A percentile compares a stretch with the other conserved stretches of the same genome.
These are phyloP conservation scores for Thelephora ganbajun DNA, from an alignment of 768 basidiomycete species.

Conservation along the genomic window DNA sequence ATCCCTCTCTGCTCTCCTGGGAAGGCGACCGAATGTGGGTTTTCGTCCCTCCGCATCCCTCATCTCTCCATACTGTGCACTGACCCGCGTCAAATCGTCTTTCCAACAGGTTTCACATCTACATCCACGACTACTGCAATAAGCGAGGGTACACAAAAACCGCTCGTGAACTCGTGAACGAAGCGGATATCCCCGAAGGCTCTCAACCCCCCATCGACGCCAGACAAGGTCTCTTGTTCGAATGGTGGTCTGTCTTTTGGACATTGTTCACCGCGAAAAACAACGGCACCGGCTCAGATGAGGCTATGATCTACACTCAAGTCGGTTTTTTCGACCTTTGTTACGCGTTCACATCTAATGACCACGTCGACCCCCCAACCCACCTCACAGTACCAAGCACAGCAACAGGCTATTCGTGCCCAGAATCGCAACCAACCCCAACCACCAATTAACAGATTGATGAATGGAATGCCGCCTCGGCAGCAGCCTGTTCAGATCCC, in stretches of 20 bases:
- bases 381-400: conserved; percentile 13
- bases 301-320: conserved; percentile 59
- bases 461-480: conserved; percentile 20
- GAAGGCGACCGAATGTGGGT: conserved; percentile 77
- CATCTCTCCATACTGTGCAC: conserved; percentile 17
- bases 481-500: conserved; percentile 10
- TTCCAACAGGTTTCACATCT: conserved; percentile 67
- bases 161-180: conserved; percentile 46
- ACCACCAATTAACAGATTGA: conserved; percentile 9
- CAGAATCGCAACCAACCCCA: conserved; percentile 6
- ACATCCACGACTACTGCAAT: conserved; percentile 74
- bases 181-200: conserved; percentile 53
- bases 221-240: conserved; percentile 70
- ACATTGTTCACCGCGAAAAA: conserved; percentile 74
- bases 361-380: conserved; percentile 21
- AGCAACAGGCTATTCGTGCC: conserved; percentile 13
- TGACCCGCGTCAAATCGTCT: background rate
- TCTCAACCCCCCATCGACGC: conserved; percentile 70
- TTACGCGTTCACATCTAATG: background rate
- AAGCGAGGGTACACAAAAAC: conserved; percentile 72
- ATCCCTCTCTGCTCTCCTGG: conserved; percentile 38
- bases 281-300: conserved; percentile 48
- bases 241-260: conserved; percentile 93
- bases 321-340: conserved; percentile 25
- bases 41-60: conserved; percentile 3